Conservation (phyloP, 331 rosid genomes). For the Stylosanthes scabra region DNA sequence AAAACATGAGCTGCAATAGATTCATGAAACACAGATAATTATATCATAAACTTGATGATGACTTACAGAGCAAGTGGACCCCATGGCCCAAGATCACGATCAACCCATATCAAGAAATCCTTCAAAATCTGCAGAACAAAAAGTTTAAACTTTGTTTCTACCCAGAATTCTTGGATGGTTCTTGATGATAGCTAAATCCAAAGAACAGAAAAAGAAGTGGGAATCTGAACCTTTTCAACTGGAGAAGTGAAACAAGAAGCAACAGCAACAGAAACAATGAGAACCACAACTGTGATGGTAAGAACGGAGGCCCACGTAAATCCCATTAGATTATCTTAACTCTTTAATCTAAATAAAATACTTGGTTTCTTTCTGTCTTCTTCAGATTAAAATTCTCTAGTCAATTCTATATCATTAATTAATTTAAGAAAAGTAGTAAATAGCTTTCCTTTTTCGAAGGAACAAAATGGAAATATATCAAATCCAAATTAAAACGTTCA, state of each 20-base stretch:
- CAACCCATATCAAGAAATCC: constrained; percentile 88
- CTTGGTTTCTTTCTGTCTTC: not conserved
- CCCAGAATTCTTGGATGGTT: not conserved
- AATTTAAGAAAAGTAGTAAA: too few relatives aligned
- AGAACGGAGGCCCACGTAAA: constrained; percentile 64
- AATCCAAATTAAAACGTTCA: too few relatives aligned
- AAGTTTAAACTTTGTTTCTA: not conserved
- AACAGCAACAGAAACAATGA: constrained; percentile 56
- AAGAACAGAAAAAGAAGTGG: constrained; percentile 23
- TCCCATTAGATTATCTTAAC: constrained; percentile 55
- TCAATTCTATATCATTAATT: too few relatives aligned
- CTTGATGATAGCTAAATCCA: constrained; percentile 19
- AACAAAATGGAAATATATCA: too few relatives aligned
- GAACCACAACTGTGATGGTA: constrained; percentile 59
- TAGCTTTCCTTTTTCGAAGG: too few relatives aligned
- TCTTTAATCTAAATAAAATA: not conserved
- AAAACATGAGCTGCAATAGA: constrained; percentile 36
- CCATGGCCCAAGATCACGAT: constrained; percentile 93
- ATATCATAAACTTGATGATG: constrained; percentile 27
- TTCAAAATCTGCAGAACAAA: constrained; percentile 70
- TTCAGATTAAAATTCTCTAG: not conserved
- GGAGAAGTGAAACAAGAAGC: constrained; percentile 81
- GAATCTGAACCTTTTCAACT: constrained; percentile 67
- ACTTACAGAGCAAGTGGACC: constrained; percentile 95
- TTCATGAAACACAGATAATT: constrained; percentile 18